These are phyloP conservation scores for Paxillus rubicundulus DNA, from an alignment of 768 basidiomycete species.

Conservation along the genomic window DNA sequence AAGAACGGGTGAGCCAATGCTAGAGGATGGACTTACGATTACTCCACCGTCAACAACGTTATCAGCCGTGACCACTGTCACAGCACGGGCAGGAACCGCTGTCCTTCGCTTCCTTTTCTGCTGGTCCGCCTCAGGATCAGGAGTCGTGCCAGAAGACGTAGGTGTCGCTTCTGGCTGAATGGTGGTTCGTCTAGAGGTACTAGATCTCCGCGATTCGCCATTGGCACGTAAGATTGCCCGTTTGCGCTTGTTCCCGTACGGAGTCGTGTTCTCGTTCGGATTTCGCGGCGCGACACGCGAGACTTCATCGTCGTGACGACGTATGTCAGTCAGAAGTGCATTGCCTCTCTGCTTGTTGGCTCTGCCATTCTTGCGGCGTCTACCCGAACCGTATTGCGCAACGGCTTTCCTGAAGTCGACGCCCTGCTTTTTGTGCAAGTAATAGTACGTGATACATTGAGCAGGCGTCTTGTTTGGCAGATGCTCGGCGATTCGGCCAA, in stretches of 20 bases:
- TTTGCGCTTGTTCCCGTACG: slow-evolving; percentile 40
- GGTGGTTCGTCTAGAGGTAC: slow-evolving; percentile 37
- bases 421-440: slow-evolving; percentile 85
- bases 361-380: slow-evolving; percentile 56
- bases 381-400: slow-evolving; percentile 60
- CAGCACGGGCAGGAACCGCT: slow-evolving; percentile 27
- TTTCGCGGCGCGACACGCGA: slow-evolving; percentile 25
- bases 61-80: slow-evolving; percentile 29
- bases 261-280: slow-evolving; percentile 23
- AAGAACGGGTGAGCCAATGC: slow-evolving; percentile 13
- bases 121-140: slow-evolving; percentile 69
- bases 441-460: slow-evolving; percentile 93
- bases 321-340: slow-evolving; percentile 77
- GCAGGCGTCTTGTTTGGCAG: slow-evolving; percentile 81
- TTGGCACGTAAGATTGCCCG: slow-evolving; percentile 32
- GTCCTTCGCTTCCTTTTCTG: slow-evolving; percentile 41
- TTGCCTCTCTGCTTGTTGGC: slow-evolving; percentile 79
- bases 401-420: slow-evolving; percentile 85
- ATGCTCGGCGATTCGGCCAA: slow-evolving; percentile 82
- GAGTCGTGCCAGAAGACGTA: slow-evolving; percentile 46
- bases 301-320: slow-evolving; percentile 61
- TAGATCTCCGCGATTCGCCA: slow-evolving; percentile 35
- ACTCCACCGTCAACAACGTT: slow-evolving; percentile 34
- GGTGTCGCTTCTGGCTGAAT: slow-evolving; percentile 48
- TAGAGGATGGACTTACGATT: slow-evolving; percentile 19